phyloP scores from a whole-genome alignment of 192 early-diverging fungal genomes.

The Backusella mclennaniae region DNA sequence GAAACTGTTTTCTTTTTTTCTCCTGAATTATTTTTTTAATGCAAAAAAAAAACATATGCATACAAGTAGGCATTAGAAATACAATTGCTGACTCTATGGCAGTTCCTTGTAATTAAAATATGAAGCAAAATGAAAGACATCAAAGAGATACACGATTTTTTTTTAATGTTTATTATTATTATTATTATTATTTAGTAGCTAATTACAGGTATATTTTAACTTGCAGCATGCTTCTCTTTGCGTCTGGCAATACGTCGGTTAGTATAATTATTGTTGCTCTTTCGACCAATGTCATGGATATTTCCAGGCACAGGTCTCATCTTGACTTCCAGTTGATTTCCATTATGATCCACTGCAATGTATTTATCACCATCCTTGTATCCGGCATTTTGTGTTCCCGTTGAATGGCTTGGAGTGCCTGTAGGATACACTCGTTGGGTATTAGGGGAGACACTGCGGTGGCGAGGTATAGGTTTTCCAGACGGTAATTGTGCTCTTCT shows the following conservation, averaged over 20 bases:
- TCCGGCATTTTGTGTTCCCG: neutral
- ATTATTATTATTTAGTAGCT: no score
- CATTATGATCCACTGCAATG: slow-evolving; percentile 30
- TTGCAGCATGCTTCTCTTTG: neutral
- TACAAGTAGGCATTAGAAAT: no score
- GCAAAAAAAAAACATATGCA: no score
- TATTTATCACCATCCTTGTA: slow-evolving; percentile 34
- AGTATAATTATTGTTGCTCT: slow-evolving; percentile 7
- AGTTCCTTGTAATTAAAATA: no score
- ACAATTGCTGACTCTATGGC: no score
- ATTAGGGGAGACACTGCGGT: neutral
- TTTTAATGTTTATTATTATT: no score
- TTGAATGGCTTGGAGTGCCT: neutral
- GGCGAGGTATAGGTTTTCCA: neutral
- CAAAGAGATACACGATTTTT: no score
- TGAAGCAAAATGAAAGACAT: no score
- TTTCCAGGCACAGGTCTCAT: slow-evolving; percentile 18
- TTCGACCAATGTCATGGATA: neutral
- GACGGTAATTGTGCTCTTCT: slow-evolving; percentile 6
- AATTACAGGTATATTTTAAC: neutral
- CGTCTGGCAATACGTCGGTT: slow-evolving; percentile 9
- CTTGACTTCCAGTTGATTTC: slow-evolving; percentile 34
- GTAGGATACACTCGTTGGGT: slow-evolving; percentile 4
- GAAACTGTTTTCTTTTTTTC: neutral
- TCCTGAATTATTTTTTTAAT: no score